Evolutionary conservation across 2,329 filamentous ascomycete species (phyloP), one percentile per base, ranked within the genome.

Genomic region (Chalara sp.): DNA sequence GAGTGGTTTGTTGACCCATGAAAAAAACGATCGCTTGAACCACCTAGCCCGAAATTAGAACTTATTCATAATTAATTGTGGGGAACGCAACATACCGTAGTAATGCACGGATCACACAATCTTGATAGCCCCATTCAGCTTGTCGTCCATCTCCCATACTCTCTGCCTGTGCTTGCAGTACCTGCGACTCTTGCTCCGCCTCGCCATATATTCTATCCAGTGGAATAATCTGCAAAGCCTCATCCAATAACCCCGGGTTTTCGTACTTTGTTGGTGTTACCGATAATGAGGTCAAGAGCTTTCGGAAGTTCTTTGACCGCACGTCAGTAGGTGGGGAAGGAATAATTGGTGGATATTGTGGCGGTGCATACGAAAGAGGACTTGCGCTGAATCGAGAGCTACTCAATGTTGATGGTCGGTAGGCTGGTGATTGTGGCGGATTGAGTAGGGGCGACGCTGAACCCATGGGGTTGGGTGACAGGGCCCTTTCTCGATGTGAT

Each of bases 11-110:
- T 96, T 95, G 62, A 97, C 89, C 85, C 91, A 99, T 54, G 86
- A 84, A 71, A 97, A 97, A 72, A 97, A 97, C 6, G 87, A 86
- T 57, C 86, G 80, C 73, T 93, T 95, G 74, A 96, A 99, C 93
- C 93, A 97, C 70, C 87, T 89, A 51, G 21, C 2, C 49, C 43
- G 37, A 47, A 53, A 48, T 61, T 47, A 62, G 53, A 50, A 46
- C 50, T 10, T 12, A 30, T 13, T 49, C 42, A 28, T 21, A 47
- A 44, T 48, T 48, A 32, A 30, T 7, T 37, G 52, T 51, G 21
- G 21, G 21, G 54, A 58, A 37, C 46, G 13, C 11, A 41, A 56
- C 82, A 61, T 74, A 90, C 87, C 83, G 85, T 63, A 97, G 75
- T 57, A 97, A 76, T 54, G 92, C 89, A 58, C 88, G 81, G 64